Evolutionary conservation across 495 filamentous ascomycete genomes (phyloP).

Genomic region (Trichoderma erinaceum): DNA sequence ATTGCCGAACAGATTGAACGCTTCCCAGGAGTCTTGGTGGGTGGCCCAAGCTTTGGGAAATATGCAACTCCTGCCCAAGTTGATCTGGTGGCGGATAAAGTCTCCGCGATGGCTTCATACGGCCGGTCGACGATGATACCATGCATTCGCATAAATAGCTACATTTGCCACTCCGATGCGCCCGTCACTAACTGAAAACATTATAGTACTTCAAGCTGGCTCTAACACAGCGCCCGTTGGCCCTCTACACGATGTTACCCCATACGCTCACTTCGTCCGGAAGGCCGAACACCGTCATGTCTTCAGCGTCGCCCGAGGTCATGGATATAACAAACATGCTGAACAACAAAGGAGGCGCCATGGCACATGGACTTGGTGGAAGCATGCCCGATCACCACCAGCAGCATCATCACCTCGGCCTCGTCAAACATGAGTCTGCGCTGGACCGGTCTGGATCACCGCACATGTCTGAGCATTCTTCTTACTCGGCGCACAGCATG

Average conservation of each 20-base stretch:
- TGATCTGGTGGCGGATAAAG: neutral
- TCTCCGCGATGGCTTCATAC: neutral
- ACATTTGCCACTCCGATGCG: neutral
- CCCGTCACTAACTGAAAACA: neutral
- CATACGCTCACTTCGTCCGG: slow-evolving; percentile 9
- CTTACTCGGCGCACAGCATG: slow-evolving; percentile 24
- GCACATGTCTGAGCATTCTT: slow-evolving; percentile 56
- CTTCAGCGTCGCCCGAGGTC: slow-evolving; percentile 28
- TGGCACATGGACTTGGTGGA: slow-evolving; percentile 21
- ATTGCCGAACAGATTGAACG: neutral
- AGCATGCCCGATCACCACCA: slow-evolving; percentile 18
- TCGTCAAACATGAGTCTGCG: slow-evolving; percentile 24
- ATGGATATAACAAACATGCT: slow-evolving; percentile 36
- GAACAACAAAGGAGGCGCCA: slow-evolving; percentile 27
- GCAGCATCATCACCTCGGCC: slow-evolving; percentile 5
- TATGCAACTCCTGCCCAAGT: neutral
- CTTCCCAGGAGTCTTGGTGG: neutral
- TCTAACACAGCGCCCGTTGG: neutral
- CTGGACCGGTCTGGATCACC: slow-evolving; percentile 66
- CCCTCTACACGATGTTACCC: neutral
- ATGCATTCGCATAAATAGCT: neutral
- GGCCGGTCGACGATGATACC: neutral
- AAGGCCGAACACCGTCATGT: slow-evolving; percentile 20
- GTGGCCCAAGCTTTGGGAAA: slow-evolving; percentile 8
- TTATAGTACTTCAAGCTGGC: neutral